Evolutionary conservation across 345 rosid genomes (phyloP), one percentile per base, ranked within the genome.

Genomic region (Hypericum androsaemum): DNA sequence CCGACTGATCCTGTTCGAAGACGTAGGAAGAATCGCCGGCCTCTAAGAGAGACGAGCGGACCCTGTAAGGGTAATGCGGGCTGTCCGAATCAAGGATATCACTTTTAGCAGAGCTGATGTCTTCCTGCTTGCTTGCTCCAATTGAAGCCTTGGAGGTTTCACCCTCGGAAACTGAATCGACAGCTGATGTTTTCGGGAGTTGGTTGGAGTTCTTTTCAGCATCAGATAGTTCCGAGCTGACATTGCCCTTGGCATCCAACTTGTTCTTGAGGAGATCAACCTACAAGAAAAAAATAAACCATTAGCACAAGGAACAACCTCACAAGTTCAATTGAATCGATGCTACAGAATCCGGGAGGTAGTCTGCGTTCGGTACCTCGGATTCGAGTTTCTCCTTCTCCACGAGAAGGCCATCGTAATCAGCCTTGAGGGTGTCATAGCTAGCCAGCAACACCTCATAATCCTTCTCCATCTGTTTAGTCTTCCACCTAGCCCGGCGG

Each of bases 31-130:
- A 67, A 61, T 67, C 71, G 3, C 50, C 66, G 1, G 66, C 59
- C 32, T 67, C 71, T 17, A 67, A 15, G 11, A 67, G 50, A 9
- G 71, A 67, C 10, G 84, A 74, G 44, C 68, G 77, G 43, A 69
- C 79, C 32, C 80, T 80, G 28, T 74, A 78, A 1, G 72, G 54
- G 64, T 68, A 75, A 71, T 72, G 76, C 28, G 63, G 67, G 59
- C 71, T 62, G 16, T 67, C 71, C 7, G 71, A 61, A 52, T 67
- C 71, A 15, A 67, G 56, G 37, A 57, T 61, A 16, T 67, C 67
- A 2, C 71, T 67, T 51, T 53, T 67, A 3, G 63, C 59, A 0
- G 71, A 61, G 63, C 71, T 67, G 0, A 57, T 40, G 2, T 61
- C 71, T 46, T 67, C 71, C 51, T 56, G 71, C 49, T 61, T 61